Evolutionary conservation across 148 eudicot genomes (phyloP).

Genomic region (Cornus kousa): DNA sequence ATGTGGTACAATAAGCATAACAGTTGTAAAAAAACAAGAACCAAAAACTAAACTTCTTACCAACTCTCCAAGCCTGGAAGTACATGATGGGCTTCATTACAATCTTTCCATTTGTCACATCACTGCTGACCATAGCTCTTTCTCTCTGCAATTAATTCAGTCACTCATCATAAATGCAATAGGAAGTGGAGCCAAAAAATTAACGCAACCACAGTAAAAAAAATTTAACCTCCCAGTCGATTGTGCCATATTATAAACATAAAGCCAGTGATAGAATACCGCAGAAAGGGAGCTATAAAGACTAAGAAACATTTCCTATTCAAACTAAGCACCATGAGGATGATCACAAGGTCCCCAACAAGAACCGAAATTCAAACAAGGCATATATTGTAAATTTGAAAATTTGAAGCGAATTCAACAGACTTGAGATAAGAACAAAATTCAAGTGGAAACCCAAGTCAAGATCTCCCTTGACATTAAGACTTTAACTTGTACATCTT

Average conservation of each 20-base stretch:
- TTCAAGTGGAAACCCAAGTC: not conserved
- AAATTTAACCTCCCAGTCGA: not conserved
- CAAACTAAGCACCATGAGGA: not conserved
- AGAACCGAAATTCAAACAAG: not conserved
- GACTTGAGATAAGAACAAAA: not conserved
- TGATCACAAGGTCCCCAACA: not conserved
- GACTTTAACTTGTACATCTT: not conserved
- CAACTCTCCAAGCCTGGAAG: slow-evolving; percentile 96
- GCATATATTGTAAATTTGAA: not conserved
- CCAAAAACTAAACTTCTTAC: slow-evolving; percentile 29
- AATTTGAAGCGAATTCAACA: not conserved
- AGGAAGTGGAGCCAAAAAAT: slow-evolving; percentile 8
- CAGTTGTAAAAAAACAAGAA: slow-evolving; percentile 19
- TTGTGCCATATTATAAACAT: not conserved
- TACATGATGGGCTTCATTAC: slow-evolving; percentile 69
- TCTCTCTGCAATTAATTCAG: slow-evolving; percentile 60
- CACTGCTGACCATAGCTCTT: slow-evolving; percentile 47
- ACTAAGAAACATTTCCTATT: not conserved
- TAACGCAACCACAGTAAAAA: not conserved
- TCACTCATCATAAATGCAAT: slow-evolving; percentile 9
- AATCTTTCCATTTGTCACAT: slow-evolving; percentile 64
- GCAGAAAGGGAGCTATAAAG: not conserved
- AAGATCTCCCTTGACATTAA: not conserved
- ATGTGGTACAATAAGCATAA: slow-evolving; percentile 13
- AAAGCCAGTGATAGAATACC: not conserved